Percentiles rank a stretch among this genome's conserved stretches.
Conservation (phyloP, 1,284 basidiomycete species). For the Microbotryum violaceum region DNA sequence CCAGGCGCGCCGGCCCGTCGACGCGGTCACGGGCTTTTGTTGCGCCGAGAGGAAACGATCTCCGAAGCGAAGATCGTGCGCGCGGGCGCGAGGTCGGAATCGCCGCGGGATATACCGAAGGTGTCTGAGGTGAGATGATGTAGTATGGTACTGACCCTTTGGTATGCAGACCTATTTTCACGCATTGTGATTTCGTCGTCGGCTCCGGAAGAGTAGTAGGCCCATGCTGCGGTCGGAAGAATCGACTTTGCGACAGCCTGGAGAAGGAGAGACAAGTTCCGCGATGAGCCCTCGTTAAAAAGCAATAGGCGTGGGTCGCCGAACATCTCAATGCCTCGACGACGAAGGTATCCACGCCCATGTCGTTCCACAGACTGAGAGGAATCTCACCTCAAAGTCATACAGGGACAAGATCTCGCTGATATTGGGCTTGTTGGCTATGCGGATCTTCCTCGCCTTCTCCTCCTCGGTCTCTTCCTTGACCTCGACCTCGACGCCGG, state of each 20-base stretch:
- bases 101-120: no score
- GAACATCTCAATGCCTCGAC: neutral
- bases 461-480: constrained; percentile 55
- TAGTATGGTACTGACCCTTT: constrained; percentile 36
- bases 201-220: constrained; percentile 59
- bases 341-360: constrained; percentile 6
- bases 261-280: neutral
- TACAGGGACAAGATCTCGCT: constrained; percentile 75
- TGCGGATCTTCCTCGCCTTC: constrained; percentile 48
- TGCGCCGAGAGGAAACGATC: no score
- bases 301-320: no score
- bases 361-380: neutral
- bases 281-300: no score
- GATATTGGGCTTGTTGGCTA: constrained; percentile 54
- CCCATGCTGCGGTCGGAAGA: constrained; percentile 75
- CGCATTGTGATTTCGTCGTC: constrained; percentile 46
- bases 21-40: no score
- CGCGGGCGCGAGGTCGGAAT: no score
- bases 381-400: constrained; percentile 68
- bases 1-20: no score
- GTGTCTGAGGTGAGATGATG: no score
- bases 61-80: no score
- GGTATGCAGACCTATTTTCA: constrained; percentile 81
- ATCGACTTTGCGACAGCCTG: constrained; percentile 64
- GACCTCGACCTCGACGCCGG: constrained; percentile 49